Evolutionary conservation across 768 basidiomycete species (phyloP).

Genomic region (Tricholoma bakamatsutake): DNA sequence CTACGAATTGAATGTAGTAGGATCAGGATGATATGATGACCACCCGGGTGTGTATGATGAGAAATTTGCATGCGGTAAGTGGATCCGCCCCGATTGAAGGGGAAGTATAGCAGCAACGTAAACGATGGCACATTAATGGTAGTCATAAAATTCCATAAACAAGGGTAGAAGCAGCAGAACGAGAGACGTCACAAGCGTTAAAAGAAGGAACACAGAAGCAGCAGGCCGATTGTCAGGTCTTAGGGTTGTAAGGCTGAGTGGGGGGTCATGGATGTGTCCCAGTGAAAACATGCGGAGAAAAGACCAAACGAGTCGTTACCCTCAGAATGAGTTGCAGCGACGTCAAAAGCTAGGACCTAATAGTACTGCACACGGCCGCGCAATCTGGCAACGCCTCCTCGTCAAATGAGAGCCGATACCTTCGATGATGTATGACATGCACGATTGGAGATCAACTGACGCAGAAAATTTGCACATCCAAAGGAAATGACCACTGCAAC

Average conservation of each 20-base stretch:
- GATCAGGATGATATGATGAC: no score
- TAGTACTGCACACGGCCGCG: not conserved
- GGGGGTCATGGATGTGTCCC: not conserved
- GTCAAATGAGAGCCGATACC: no score
- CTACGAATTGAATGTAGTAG: no score
- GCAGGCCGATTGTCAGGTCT: not conserved
- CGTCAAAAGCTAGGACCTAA: not conserved
- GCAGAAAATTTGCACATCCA: not conserved
- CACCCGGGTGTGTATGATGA: no score
- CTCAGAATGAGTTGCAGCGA: not conserved
- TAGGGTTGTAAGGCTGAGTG: not conserved
- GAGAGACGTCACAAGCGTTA: not conserved
- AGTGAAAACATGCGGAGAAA: not conserved
- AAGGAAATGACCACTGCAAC: not conserved
- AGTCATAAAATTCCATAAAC: not conserved
- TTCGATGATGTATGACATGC: not conserved
- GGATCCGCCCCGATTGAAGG: no score
- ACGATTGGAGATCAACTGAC: not conserved
- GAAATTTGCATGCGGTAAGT: no score
- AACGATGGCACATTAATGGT: not conserved
- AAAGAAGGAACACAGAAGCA: not conserved
- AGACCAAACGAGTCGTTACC: not conserved
- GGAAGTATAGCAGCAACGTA: no score
- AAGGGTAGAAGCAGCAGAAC: not conserved
- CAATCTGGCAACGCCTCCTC: no score